These are phyloP conservation scores for Pichia insulana DNA, from an alignment of 805 yeast species.

Conservation along the genomic window DNA sequence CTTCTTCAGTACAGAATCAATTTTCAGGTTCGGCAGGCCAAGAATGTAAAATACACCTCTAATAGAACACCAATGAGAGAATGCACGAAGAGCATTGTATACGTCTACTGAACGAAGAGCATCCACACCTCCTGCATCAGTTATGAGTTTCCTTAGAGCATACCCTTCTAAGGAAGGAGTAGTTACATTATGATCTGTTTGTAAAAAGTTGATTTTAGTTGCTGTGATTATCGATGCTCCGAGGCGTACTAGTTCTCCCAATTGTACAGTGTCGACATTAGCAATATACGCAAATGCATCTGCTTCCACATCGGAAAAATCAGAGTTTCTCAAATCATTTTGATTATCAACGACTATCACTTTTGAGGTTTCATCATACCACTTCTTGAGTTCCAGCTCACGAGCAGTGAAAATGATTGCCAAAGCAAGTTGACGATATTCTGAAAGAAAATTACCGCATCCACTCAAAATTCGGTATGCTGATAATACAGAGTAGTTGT, in stretches of 20 bases:
- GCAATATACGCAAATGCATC: constrained; percentile 30
- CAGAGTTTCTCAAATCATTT: constrained; percentile 14
- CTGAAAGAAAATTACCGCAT: constrained; percentile 31
- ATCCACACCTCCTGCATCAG: constrained; percentile 32
- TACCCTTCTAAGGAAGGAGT: constrained; percentile 38
- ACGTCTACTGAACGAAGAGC: constrained; percentile 32
- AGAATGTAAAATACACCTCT: constrained; percentile 38
- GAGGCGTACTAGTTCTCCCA: constrained; percentile 28
- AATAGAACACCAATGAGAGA: constrained; percentile 48
- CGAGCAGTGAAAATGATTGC: constrained; percentile 42
- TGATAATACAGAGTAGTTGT: constrained; percentile 32
- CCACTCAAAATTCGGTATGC: constrained; percentile 34
- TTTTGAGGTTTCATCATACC: constrained; percentile 39
- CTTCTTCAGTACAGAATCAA: constrained; percentile 24
- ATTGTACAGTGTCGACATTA: constrained; percentile 19
- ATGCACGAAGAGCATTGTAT: constrained; percentile 39
- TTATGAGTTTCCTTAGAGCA: constrained; percentile 32
- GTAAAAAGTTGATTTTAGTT: constrained; percentile 43
- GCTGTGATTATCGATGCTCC: constrained; percentile 38
- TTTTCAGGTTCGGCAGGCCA: constrained; percentile 30
- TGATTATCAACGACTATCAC: constrained; percentile 31
- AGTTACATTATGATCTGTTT: constrained; percentile 47
- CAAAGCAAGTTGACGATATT: constrained; percentile 35
- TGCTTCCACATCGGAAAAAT: constrained; percentile 22
- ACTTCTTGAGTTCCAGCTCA: constrained; percentile 37